Conservation (phyloP, 2,329 filamentous ascomycete genomes). For the Fusarium verticillioides region DNA sequence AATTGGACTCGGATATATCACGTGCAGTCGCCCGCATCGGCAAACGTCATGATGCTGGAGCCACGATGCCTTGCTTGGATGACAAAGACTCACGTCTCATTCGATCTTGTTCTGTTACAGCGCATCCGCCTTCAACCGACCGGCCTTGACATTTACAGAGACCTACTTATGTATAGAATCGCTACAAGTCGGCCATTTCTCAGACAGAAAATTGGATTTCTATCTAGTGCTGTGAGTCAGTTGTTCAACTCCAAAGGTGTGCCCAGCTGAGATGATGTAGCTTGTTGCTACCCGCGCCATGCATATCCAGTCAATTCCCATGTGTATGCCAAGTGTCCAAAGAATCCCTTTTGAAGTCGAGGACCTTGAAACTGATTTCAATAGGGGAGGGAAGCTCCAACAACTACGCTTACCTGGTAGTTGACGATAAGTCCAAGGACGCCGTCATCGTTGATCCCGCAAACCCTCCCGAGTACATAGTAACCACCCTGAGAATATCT, state of each 20-base stretch:
- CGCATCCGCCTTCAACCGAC: constrained; percentile 5
- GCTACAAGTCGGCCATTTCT: constrained; percentile 50
- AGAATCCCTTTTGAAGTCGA: background rate
- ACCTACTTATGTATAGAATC: constrained; percentile 56
- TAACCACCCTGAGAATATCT: constrained; percentile 40
- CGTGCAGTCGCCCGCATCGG: constrained; percentile 30
- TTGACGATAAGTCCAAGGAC: constrained; percentile 82
- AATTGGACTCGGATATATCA: constrained; percentile 20
- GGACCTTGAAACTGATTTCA: constrained; percentile 14
- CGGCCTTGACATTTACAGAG: background rate
- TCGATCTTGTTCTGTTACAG: constrained; percentile 24
- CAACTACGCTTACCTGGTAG: constrained; percentile 87
- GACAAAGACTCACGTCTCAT: constrained; percentile 43
- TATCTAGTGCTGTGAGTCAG: constrained; percentile 37
- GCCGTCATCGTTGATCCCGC: constrained; percentile 84
- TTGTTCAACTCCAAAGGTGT: background rate
- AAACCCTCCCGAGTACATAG: constrained; percentile 75
- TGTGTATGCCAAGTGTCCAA: constrained; percentile 71
- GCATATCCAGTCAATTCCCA: constrained; percentile 89
- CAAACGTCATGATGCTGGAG: constrained; percentile 39
- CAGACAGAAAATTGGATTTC: constrained; percentile 46
- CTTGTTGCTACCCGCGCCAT: constrained; percentile 58
- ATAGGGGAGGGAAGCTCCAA: constrained; percentile 80
- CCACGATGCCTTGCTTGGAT: constrained; percentile 37
- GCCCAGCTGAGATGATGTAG: constrained; percentile 13